Base-by-base conservation (phyloP, 176 grass and related monocot species). In the Lolium rigidum region DNA sequence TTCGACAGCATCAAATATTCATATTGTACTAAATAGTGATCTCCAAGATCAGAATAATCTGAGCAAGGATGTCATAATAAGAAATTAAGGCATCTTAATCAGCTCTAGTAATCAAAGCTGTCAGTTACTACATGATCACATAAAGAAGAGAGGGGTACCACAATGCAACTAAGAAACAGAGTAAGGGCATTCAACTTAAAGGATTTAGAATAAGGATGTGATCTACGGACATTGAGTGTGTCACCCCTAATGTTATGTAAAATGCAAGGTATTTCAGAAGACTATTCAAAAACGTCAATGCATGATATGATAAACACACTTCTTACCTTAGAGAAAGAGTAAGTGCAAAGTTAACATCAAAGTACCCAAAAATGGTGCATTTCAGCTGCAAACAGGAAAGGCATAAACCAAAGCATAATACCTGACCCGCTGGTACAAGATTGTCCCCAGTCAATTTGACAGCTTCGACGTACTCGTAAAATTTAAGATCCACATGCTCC, bases 381-480 rank as follows among this genome's bases (percentile, higher is more conserved):
- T 43, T 70, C 17, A 28, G 26, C 28, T 82, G 46, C 64, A 77
- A 18, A 50, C 50, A 12, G 49, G 6, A 82, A 72, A 28, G 46
- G n/a, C 54, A 85, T 77, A 90, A 90, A 59, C 26, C 70, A 77
- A 39, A 80, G 10, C 43, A 89, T 81, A 79, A 82, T 89, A 98
- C 97, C 92, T 98, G 92, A 86, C 92, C 94, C 38, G 90, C 88
- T 77, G 96, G 92, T 72, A 91, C 86, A 68, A 92, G 88, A 61
- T 90, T 93, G 61, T 92, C 92, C 24, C 94, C 94, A 85, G 90
- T 94, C 83, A 98, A 86, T 81, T 94, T 98, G 71, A 77, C 86
- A 41, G 90, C 97, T 89, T 98, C 94, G 70, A 98, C 94, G 41
- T 96, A 96, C 79, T 98, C 97, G 91, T 98, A 96, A 81, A 98